Base-by-base conservation (phyloP, 371 early-diverging fungal genomes). In the Rhizomucor miehei region DNA sequence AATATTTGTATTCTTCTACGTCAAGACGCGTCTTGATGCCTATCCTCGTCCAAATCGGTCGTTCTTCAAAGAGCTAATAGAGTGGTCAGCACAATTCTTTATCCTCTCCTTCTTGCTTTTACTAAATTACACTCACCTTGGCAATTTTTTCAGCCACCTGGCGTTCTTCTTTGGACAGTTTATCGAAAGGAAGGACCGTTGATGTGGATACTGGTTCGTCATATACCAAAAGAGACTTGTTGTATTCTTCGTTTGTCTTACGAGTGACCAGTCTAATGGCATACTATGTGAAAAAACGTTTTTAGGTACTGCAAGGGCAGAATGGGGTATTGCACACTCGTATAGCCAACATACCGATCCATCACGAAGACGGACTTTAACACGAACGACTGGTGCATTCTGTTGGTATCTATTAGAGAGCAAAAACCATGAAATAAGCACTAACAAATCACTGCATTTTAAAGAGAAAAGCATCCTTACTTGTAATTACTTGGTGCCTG, bases 31-130 rank as follows among this genome's bases (percentile, higher is more conserved):
- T 63, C 46, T 24, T 19, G 2, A 88, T 13, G 11, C 79, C 82
- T 19, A 50, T 39, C 40, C 80, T 71, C 3, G 79, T 67, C 77
- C 82, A 86, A 25, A 85, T 63, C 41, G 86, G 86, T 9, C 84
- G 69, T 19, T 71, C 50, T 29, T 72, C 67, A 62, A 86, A 85
- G 0, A 81, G 54, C 54, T 69, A 29, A 3, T 8, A 8, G 20
- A 0, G 23, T 36, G 1, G 24, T 3, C 9, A 6, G 6, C 20
- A 34, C 35, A 16, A 17, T 12, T 1, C 10, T 34, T 3, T 14
- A 38, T 9, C 38, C 38, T 38, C 10, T 14, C 38, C 14, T 38
- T 38, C 38, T 9, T 14, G 23, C 49, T 16, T 49, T 6, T 35
- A 6, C 37, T 4, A 14, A 0, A 19, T 41, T 19, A 10, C 6